Evolutionary conservation across 192 early-diverging fungal species (phyloP).

Genomic region (Rhizophagus sp.): DNA sequence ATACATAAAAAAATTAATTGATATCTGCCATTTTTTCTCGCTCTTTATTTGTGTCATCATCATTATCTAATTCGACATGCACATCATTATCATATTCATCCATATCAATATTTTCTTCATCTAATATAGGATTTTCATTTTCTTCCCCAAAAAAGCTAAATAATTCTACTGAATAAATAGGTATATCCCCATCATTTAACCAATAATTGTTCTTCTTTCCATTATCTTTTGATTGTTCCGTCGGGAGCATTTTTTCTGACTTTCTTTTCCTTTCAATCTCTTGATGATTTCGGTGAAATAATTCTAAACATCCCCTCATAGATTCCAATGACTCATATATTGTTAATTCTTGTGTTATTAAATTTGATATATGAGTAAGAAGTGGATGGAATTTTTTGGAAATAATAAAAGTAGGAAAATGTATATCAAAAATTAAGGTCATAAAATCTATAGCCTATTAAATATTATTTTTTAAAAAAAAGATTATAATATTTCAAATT

Average conservation of each 20-base stretch:
- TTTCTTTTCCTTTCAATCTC: background rate
- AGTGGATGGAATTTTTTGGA: background rate
- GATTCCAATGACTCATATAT: constrained; percentile 11
- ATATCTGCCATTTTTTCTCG: too few species aligned
- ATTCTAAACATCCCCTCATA: constrained; percentile 1
- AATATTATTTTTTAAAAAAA: background rate
- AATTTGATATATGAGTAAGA: background rate
- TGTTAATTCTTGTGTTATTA: background rate
- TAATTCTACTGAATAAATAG: constrained; percentile 5
- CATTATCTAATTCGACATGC: too few species aligned
- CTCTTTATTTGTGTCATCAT: too few species aligned
- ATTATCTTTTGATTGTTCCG: background rate
- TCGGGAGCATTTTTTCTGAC: background rate
- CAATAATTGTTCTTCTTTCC: background rate
- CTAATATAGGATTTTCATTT: background rate
- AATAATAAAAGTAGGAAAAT: background rate
- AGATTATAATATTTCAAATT: background rate
- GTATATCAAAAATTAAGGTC: background rate
- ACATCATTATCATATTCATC: background rate
- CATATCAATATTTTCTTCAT: background rate
- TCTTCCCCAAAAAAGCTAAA: constrained; percentile 5
- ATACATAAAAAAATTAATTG: too few species aligned
- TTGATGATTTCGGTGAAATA: background rate
- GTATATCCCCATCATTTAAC: background rate
- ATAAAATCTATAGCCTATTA: constrained; percentile 7